Evolutionary conservation across 2,329 filamentous ascomycete genomes (phyloP).

Genomic region (Penicillium vulpinum): DNA sequence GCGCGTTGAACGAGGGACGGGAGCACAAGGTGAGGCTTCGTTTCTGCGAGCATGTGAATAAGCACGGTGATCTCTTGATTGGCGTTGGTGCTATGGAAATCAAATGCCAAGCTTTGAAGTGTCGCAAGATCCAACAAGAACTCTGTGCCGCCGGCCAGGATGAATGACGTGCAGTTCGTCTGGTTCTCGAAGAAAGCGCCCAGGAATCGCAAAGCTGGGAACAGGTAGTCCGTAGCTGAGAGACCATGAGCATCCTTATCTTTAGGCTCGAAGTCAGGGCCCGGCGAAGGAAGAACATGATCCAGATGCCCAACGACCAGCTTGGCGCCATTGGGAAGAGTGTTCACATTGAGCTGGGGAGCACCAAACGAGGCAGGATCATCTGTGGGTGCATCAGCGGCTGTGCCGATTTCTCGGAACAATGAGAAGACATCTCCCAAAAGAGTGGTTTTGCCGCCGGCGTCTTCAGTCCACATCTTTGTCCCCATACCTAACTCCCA

Average conservation of each 20-base stretch:
- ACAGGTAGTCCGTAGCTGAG: slow-evolving; percentile 68
- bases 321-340: slow-evolving; percentile 41
- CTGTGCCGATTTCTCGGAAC: slow-evolving; percentile 37
- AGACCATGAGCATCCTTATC: slow-evolving; percentile 54
- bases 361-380: slow-evolving; percentile 27
- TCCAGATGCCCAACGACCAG: slow-evolving; percentile 33
- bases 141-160: slow-evolving; percentile 78
- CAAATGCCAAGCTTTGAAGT: slow-evolving; percentile 74
- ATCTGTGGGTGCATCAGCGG: slow-evolving; percentile 27
- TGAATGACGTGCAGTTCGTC: slow-evolving; percentile 70
- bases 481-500: slow-evolving; percentile 70
- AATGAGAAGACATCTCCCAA: slow-evolving; percentile 54
- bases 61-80: slow-evolving; percentile 72
- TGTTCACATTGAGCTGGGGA: slow-evolving; percentile 28
- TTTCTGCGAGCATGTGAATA: slow-evolving; percentile 75
- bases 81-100: slow-evolving; percentile 67
- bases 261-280: slow-evolving; percentile 42
- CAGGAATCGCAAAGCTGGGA: slow-evolving; percentile 75
- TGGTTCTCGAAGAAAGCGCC: slow-evolving; percentile 73
- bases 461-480: slow-evolving; percentile 68
- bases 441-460: slow-evolving; percentile 59
- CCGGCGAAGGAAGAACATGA: slow-evolving; percentile 27
- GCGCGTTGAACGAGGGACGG: slow-evolving; percentile 77
- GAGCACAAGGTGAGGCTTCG: slow-evolving; percentile 75
- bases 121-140: slow-evolving; percentile 80